Conservation (phyloP, 345 rosid genomes). For the Brassica nigra region DNA sequence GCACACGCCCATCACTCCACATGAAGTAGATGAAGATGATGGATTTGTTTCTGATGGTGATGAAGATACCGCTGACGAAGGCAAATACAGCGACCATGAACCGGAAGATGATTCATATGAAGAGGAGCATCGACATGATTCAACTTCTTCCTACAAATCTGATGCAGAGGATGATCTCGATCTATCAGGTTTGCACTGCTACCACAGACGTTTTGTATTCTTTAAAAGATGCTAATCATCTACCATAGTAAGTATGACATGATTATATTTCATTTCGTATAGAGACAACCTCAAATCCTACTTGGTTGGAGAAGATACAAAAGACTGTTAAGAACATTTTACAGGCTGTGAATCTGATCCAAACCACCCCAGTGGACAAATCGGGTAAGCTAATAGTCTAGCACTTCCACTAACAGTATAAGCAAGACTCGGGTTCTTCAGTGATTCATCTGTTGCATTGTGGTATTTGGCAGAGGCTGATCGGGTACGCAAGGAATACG, state of each 20-base stretch:
- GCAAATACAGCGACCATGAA: constrained; percentile 58
- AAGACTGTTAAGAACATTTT: constrained; percentile 58
- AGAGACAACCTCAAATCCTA: constrained; percentile 59
- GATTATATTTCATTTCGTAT: not conserved
- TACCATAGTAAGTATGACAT: constrained; percentile 14
- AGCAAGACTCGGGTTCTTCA: not conserved
- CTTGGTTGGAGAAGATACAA: constrained; percentile 89
- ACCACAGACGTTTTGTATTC: constrained; percentile 11
- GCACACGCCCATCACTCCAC: constrained; percentile 44
- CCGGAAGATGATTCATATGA: constrained; percentile 59
- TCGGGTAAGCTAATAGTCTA: constrained; percentile 52
- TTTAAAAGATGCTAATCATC: not conserved
- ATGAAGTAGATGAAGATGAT: constrained; percentile 59
- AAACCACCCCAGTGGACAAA: constrained; percentile 68
- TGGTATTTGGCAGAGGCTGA: constrained; percentile 67
- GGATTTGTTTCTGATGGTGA: constrained; percentile 72
- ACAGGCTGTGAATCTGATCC: constrained; percentile 74
- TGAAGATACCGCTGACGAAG: constrained; percentile 52
- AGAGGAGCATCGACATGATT: constrained; percentile 56
- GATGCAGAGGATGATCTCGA: constrained; percentile 58
- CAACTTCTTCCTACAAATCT: constrained; percentile 54
- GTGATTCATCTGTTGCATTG: constrained; percentile 22
- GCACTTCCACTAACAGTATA: not conserved
- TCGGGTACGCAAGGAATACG: constrained; percentile 78
- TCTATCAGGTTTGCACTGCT: constrained; percentile 56